phyloP scores from a whole-genome alignment of 306 rosid genomes.

The Dalbergia cultrata region DNA sequence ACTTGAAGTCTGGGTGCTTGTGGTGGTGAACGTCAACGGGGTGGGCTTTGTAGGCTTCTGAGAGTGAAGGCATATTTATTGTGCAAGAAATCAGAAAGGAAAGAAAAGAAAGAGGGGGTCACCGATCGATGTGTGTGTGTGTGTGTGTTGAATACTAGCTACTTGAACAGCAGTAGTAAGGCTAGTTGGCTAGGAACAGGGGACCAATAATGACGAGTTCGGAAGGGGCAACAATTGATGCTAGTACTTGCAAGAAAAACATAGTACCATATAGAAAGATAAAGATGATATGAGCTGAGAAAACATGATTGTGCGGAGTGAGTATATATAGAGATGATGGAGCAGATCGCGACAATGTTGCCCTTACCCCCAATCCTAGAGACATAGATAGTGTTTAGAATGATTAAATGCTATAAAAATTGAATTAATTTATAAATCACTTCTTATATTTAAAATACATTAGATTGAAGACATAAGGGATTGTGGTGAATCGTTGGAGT shows the following conservation, averaged over 20 bases:
- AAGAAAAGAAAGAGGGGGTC: too few species aligned
- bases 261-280: constrained; percentile 47
- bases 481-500: too few species aligned
- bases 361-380: constrained; percentile 45
- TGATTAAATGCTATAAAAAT: too few species aligned
- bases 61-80: constrained; percentile 74
- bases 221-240: constrained; percentile 17
- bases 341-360: constrained; percentile 60
- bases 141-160: not conserved
- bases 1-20: constrained; percentile 71
- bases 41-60: constrained; percentile 71
- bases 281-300: constrained; percentile 46
- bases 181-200: not conserved
- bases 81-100: too few species aligned
- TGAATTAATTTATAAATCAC: too few species aligned
- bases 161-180: not conserved
- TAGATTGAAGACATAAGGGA: too few species aligned
- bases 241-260: constrained; percentile 47
- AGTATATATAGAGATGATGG: constrained; percentile 69
- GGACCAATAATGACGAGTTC: not conserved
- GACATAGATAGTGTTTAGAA: not conserved
- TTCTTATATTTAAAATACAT: too few species aligned
- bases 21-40: constrained; percentile 66
- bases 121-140: not conserved
- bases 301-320: constrained; percentile 50